Evolutionary conservation across 2,329 filamentous ascomycete genomes (phyloP).

Genomic region (Talaromyces sp.): DNA sequence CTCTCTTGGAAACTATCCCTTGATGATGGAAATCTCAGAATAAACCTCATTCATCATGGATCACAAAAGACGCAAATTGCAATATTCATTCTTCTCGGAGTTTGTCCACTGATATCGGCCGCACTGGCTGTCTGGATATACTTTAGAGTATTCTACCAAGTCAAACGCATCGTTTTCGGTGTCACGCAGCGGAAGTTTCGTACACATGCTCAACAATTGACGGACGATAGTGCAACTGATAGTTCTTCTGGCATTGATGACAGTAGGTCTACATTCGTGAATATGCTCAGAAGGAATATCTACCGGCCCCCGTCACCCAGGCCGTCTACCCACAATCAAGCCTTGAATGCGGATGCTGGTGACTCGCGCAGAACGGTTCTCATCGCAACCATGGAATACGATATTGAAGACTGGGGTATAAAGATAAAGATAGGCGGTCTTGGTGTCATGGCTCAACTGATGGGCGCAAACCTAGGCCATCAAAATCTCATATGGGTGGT

Average conservation of each 20-base stretch:
- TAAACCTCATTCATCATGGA: constrained; percentile 46
- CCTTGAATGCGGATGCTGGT: constrained; percentile 12
- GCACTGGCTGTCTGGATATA: constrained; percentile 47
- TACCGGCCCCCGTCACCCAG: constrained; percentile 1
- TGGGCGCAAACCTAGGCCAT: constrained; percentile 56
- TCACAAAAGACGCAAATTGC: constrained; percentile 46
- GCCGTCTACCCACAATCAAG: not conserved
- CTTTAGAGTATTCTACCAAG: constrained; percentile 52
- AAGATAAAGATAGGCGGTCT: constrained; percentile 64
- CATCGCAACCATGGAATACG: constrained; percentile 63
- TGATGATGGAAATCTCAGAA: constrained; percentile 48
- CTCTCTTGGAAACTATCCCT: constrained; percentile 49
- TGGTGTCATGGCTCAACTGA: constrained; percentile 61
- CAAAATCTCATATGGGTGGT: constrained; percentile 57
- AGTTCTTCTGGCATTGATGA: constrained; percentile 23
- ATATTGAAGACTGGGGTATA: constrained; percentile 60
- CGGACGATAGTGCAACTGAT: constrained; percentile 15
- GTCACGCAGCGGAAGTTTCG: constrained; percentile 40
- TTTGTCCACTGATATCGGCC: constrained; percentile 47
- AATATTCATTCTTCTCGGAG: constrained; percentile 47
- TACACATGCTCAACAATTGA: constrained; percentile 18
- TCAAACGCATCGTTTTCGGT: constrained; percentile 54
- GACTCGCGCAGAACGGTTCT: constrained; percentile 46
- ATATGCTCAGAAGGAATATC: not conserved
- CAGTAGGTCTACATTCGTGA: constrained; percentile 3